Evolutionary conservation across 805 yeast genomes (phyloP).

Genomic region (Candida bentonensis): DNA sequence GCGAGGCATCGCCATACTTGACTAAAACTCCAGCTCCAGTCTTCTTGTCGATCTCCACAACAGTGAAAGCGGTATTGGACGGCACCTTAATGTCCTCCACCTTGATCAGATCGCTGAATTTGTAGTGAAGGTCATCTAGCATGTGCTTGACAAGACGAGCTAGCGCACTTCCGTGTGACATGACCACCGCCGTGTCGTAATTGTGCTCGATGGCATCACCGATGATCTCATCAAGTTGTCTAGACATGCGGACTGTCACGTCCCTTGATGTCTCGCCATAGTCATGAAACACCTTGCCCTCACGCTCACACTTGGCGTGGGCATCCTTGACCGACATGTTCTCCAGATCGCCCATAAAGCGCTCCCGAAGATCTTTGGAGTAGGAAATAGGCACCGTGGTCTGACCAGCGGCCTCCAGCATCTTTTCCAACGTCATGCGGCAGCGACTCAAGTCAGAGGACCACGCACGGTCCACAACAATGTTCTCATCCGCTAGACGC

Average conservation of each 20-base stretch:
- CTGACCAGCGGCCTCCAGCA: slow-evolving; percentile 21
- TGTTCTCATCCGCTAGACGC: slow-evolving; percentile 20
- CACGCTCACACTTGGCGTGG: slow-evolving; percentile 30
- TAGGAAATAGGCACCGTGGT: slow-evolving; percentile 17
- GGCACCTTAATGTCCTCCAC: background rate
- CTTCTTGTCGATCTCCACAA: background rate
- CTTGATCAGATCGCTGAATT: background rate
- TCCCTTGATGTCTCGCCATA: slow-evolving; percentile 44
- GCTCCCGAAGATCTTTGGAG: slow-evolving; percentile 45
- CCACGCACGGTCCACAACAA: slow-evolving; percentile 32
- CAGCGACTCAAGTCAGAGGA: slow-evolving; percentile 36
- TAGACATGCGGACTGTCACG: slow-evolving; percentile 7
- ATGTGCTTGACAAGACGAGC: background rate
- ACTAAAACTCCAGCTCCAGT: background rate
- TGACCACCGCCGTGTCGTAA: background rate
- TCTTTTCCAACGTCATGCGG: slow-evolving; percentile 35
- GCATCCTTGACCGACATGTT: slow-evolving; percentile 65
- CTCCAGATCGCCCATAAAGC: slow-evolving; percentile 67
- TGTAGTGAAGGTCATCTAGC: background rate
- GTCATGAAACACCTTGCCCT: slow-evolving; percentile 45
- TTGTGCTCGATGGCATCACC: background rate
- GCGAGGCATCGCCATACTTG: background rate
- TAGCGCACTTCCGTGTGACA: background rate
- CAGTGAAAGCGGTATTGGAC: background rate
- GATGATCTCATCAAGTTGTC: background rate